A percentile compares a stretch with the other conserved stretches of the same genome.
phyloP scores from a whole-genome alignment of 768 basidiomycete species.

The Daedaleopsis nitida region DNA sequence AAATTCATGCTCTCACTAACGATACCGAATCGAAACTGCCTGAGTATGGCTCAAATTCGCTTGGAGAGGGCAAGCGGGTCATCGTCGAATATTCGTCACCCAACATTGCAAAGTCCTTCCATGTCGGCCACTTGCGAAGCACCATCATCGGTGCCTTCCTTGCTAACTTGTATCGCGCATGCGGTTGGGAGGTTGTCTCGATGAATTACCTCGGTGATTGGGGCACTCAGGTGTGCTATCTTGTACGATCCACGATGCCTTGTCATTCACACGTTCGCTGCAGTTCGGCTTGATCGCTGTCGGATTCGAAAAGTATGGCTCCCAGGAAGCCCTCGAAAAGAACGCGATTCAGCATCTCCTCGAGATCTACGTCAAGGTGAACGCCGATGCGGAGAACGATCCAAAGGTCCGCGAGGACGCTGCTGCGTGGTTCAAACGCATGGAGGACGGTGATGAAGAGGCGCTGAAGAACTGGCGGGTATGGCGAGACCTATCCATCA shows the following conservation, averaged over 20 bases:
- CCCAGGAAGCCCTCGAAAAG: slow-evolving; percentile 75
- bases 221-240: slow-evolving; percentile 86
- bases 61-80: slow-evolving; percentile 79
- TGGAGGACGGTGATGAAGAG: slow-evolving; percentile 90
- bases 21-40: slow-evolving; percentile 56
- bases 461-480: slow-evolving; percentile 87
- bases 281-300: slow-evolving; percentile 87
- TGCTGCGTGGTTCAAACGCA: slow-evolving; percentile 87
- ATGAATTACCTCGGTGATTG: slow-evolving; percentile 98
- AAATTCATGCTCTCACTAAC: slow-evolving; percentile 75
- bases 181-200: slow-evolving; percentile 89
- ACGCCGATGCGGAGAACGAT: slow-evolving; percentile 76
- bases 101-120: slow-evolving; percentile 98
- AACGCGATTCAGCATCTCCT: slow-evolving; percentile 96
- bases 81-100: slow-evolving; percentile 94
- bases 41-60: slow-evolving; percentile 81
- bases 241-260: neutral
- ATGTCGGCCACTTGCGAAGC: slow-evolving; percentile 93
- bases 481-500: slow-evolving; percentile 90
- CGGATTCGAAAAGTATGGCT: slow-evolving; percentile 92
- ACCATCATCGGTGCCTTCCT: slow-evolving; percentile 99
- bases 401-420: slow-evolving; percentile 75
- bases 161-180: slow-evolving; percentile 85
- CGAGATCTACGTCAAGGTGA: slow-evolving; percentile 93
- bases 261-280: neutral